Evolutionary conservation across 73 alveolate species (phyloP).

Genomic region (Stentor roeselii): DNA sequence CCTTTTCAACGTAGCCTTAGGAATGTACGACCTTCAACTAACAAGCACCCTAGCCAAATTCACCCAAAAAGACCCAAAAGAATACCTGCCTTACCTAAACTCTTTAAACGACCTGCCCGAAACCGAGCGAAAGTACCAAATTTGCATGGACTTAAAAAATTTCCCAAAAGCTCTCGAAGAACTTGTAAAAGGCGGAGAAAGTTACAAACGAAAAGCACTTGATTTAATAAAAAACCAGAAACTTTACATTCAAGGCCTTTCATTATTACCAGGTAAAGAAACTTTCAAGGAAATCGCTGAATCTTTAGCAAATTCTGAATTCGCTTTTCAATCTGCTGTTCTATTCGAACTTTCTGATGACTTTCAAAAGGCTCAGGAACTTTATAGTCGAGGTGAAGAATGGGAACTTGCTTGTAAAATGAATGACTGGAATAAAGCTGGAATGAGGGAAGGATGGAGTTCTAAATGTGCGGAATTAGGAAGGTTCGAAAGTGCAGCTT

Average conservation of each 20-base stretch:
- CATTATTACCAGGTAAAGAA: slow-evolving; percentile 49
- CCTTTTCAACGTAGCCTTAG: slow-evolving; percentile 92
- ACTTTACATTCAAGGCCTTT: slow-evolving; percentile 73
- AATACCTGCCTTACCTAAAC: slow-evolving; percentile 82
- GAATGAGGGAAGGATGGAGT: background rate
- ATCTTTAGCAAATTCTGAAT: slow-evolving; percentile 78
- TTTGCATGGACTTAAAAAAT: slow-evolving; percentile 58
- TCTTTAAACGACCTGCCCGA: slow-evolving; percentile 19
- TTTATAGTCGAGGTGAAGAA: slow-evolving; percentile 42
- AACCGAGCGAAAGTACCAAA: background rate
- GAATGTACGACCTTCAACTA: slow-evolving; percentile 95
- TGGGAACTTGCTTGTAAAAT: slow-evolving; percentile 45
- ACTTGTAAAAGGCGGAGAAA: slow-evolving; percentile 67
- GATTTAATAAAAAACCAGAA: slow-evolving; percentile 66
- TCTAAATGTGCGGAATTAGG: slow-evolving; percentile 9
- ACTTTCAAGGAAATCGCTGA: slow-evolving; percentile 57
- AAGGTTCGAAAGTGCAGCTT: slow-evolving; percentile 37
- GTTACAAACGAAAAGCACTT: slow-evolving; percentile 70
- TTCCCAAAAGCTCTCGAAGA: slow-evolving; percentile 74
- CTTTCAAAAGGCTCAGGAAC: slow-evolving; percentile 43
- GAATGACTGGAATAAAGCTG: slow-evolving; percentile 29
- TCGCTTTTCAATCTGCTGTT: slow-evolving; percentile 65
- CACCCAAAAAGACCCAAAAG: slow-evolving; percentile 98
- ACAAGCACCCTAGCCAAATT: slow-evolving; percentile 90
- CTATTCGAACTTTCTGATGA: slow-evolving; percentile 48